Evolutionary conservation across 2,329 filamentous ascomycete genomes (phyloP).

Genomic region (Hyphodiscus sp.): DNA sequence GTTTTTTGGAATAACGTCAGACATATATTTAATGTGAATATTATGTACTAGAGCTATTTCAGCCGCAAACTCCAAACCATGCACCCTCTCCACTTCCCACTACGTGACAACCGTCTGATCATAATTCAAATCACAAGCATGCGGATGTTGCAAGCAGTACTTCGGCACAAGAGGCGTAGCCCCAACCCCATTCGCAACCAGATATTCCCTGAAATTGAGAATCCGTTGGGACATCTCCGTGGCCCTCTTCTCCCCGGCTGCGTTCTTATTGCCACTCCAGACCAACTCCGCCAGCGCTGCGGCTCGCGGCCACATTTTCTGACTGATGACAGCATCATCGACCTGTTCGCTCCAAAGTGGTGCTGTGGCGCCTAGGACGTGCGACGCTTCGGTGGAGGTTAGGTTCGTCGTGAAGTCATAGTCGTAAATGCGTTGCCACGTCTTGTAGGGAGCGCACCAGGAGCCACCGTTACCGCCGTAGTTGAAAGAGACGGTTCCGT

Average conservation of each 20-base stretch:
- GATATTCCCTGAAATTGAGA: constrained; percentile 53
- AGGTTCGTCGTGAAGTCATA: constrained; percentile 66
- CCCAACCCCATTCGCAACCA: constrained; percentile 46
- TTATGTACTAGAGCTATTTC: no score
- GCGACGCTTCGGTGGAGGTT: constrained; percentile 50
- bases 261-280: constrained; percentile 62
- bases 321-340: constrained; percentile 66
- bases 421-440: constrained; percentile 73
- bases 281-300: constrained; percentile 68
- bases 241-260: constrained; percentile 57
- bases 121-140: constrained; percentile 48
- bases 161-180: constrained; percentile 47
- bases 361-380: constrained; percentile 74
- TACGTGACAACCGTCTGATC: constrained; percentile 37
- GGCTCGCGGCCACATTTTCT: constrained; percentile 68
- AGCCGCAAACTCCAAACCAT: not conserved
- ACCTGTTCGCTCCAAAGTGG: constrained; percentile 74
- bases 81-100: not conserved
- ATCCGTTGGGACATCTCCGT: constrained; percentile 48
- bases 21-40: no score
- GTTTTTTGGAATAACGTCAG: no score
- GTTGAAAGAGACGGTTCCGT: constrained; percentile 41
- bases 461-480: constrained; percentile 62
- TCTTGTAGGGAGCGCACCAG: constrained; percentile 75
- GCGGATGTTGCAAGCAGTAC: constrained; percentile 51